Base-by-base conservation (phyloP, 2,329 filamentous ascomycete species). In the Periglandula ipomoeae region DNA sequence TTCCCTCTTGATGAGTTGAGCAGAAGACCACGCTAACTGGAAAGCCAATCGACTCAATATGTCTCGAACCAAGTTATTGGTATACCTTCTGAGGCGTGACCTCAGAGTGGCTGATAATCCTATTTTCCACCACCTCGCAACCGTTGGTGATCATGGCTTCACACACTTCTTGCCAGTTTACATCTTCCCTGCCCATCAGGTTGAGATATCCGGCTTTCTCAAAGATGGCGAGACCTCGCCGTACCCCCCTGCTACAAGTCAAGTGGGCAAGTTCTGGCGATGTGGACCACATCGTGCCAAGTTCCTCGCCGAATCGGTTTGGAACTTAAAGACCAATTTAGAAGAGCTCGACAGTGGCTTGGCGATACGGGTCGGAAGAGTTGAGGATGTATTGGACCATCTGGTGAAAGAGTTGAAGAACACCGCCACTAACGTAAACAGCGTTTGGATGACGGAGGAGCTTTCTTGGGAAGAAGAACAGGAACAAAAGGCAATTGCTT, bases 151-250 rank as follows among this genome's bases (percentile, higher is more conserved):
- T 20, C 75, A 79, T 59, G 71, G 70, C 4, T 81, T 75, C 58
- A 86, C 83, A 1, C 84, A 90, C 60, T 62, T 90, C 1, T 70
- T 91, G 1, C 87, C 87, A 7, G 65, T 89, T 37, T 87, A 82
- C 59, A 69, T 88, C 19, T 81, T 89, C 46, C 72, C 80, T 0
- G 76, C 84, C 3, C 73, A 85, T 46, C 85, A 91, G 56, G 69
- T 90, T 20, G 86, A 91, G 60, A 71, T 87, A 1, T 85, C 83
- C 0, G 87, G 87, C 2, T 87, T 91, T 57, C 66, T 90, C n/a
- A 65, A 67, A 13, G 61, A 74, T 41, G 67, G 71, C 10, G 57
- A 66, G 44, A 65, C 70, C 44, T 85, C 75, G 6, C 87, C 87
- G 0, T 89, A 85, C 53, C 81, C 81, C 0, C 78, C 82, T 58